phyloP scores from a whole-genome alignment of 768 basidiomycete species.

The Trametes villosa region DNA sequence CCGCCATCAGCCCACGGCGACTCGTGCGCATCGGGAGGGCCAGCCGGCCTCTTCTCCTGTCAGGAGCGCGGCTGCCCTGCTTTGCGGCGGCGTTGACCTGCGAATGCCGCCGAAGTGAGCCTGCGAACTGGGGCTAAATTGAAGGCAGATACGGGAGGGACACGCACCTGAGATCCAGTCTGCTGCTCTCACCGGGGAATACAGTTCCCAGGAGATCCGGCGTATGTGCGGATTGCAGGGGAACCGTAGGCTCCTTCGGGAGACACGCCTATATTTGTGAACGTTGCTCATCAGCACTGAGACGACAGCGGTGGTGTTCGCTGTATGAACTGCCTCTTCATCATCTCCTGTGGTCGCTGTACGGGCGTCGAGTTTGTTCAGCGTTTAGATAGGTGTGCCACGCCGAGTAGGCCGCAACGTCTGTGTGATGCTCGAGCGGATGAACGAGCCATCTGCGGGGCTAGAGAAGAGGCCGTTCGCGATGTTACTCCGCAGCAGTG shows the following conservation, averaged over 20 bases:
- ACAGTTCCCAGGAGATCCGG: neutral
- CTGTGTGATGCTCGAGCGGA: neutral
- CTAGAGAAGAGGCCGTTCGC: neutral
- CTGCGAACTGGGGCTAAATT: conserved; percentile 2
- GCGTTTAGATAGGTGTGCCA: too few relatives aligned
- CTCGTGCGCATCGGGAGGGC: neutral
- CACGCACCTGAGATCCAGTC: neutral
- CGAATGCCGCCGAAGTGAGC: neutral
- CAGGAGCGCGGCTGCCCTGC: neutral
- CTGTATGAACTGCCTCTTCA: too few relatives aligned
- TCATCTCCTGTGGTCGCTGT: too few relatives aligned
- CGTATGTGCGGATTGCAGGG: neutral
- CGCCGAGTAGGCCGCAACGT: neutral
- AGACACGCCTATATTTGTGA: neutral
- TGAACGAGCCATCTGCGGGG: neutral
- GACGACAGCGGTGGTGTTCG: too few relatives aligned
- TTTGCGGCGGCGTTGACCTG: neutral
- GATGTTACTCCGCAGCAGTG: conserved; percentile 11
- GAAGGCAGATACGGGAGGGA: neutral
- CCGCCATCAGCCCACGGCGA: neutral
- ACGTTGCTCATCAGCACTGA: neutral
- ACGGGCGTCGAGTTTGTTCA: too few relatives aligned
- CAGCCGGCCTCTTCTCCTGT: neutral
- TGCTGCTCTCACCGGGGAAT: conserved; percentile 6
- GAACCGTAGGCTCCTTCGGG: conserved; percentile 1